Base-by-base conservation (phyloP, 306 rosid genomes). In the Trifolium pratense region DNA sequence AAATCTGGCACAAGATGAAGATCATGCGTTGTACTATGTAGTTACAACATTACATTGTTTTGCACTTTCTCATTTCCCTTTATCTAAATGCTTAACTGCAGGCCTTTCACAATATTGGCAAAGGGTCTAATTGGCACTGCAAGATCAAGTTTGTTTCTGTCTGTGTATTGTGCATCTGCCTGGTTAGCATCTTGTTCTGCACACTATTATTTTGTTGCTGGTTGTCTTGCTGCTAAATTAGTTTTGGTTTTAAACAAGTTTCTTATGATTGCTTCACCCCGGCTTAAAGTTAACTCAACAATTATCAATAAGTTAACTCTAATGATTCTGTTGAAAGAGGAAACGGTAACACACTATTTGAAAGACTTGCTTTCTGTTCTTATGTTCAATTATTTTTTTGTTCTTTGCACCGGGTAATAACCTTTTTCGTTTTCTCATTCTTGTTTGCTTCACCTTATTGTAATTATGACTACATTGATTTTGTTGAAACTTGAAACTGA, bases 111-210 rank as follows among this genome's bases (percentile, higher is more conserved):
- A 51, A 87, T 95, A 80, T 74, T 95, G 48, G 86, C 87, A 31
- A 95, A 90, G 75, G 91, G 91, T 79, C 87, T 94, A 78, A 51
- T 91, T 51, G 99, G 96, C 75, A 95, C 99, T 46, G 90, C 96
- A 34, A 86, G 97, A 81, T 95, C 99, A 83, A 95, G 99, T 88
- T 83, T 95, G 87, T 95, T 94, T 80, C 91, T 95, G 21, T 91
- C 99, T 17, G 87, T 68, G 37, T 91, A 95, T 73, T 95, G 97
- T 45, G 43, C 99, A 59, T 90, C 97, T 73, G 96, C 97, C 75
- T 95, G 99, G 99, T 95, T 68, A 83, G 89, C 67, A 40, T 69
- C 76, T 80, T 68, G 43, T 52, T 62, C 75, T 66, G 9, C 58
- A 70, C 48, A 36, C 43, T 66, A 29, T 67, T 46, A 0, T 49